These are phyloP conservation scores for Stellera chamaejasme DNA, from an alignment of 345 rosid species.

Conservation along the genomic window DNA sequence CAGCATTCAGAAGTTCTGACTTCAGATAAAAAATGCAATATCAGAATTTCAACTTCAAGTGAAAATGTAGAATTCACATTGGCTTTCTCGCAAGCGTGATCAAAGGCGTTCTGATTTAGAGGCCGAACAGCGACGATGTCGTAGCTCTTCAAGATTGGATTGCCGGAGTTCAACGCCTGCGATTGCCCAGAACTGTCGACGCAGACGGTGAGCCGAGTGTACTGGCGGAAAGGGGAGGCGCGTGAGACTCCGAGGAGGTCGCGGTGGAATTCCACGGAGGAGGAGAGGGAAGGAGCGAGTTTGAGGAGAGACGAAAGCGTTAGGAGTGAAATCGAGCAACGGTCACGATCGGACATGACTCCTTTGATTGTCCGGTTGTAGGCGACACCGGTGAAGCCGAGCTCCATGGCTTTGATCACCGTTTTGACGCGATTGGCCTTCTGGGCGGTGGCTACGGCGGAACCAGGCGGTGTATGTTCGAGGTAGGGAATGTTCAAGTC, in stretches of 20 bases:
- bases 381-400: constrained; percentile 63
- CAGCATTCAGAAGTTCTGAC: too few species aligned
- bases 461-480: constrained; percentile 21
- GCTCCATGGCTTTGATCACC: constrained; percentile 65
- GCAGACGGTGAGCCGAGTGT: constrained; percentile 70
- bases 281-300: constrained; percentile 43
- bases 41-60: neutral
- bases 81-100: constrained; percentile 57
- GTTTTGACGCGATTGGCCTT: constrained; percentile 41
- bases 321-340: constrained; percentile 49
- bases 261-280: constrained; percentile 70
- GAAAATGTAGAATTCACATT: constrained; percentile 33
- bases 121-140: constrained; percentile 78
- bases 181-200: constrained; percentile 50
- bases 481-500: constrained; percentile 61
- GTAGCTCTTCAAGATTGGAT: constrained; percentile 61
- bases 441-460: constrained; percentile 8
- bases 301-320: constrained; percentile 59
- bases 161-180: constrained; percentile 56
- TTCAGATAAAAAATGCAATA: neutral
- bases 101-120: constrained; percentile 56
- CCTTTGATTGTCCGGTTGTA: constrained; percentile 46
- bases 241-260: constrained; percentile 58
- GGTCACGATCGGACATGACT: constrained; percentile 51
- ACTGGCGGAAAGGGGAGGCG: constrained; percentile 72